Evolutionary conservation across 2,329 filamentous ascomycete species (phyloP), one percentile per base, ranked within the genome.

Genomic region (Neonectria faginata): DNA sequence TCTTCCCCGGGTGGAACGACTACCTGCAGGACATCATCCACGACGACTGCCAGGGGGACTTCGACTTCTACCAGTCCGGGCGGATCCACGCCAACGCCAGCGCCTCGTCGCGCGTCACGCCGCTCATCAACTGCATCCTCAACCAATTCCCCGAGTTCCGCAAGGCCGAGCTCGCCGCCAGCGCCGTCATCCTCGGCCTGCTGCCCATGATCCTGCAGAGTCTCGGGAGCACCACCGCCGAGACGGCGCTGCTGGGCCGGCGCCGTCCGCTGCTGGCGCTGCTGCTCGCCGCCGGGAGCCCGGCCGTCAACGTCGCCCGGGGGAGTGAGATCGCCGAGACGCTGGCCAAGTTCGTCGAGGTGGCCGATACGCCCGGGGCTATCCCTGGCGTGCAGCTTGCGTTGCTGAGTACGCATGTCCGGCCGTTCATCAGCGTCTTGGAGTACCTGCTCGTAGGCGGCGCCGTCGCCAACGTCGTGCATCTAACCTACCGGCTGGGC

Each of bases 401-500:
- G 3, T 3, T 48, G 12, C 22, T 50, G 20, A 36, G 9, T 5
- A 2, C 55, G 6, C n/a, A 16, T 8, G 14, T 52, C n/a, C 33
- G 36, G 20, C 53, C 48, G 27, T 7, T 41, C n/a, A 29, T 70
- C 20, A 57, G 57, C 47, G 3, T 62, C 18, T 14, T 42, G 0
- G 60, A 76, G 54, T 76, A 75, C 61, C 10, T 69, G 3, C n/a
- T 71, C 50, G 72, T 68, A 0, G 59, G 60, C 6, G 66, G 52
- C 33, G 70, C 73, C 14, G 71, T 73, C 7, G 70, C 63, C 11
- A 76, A 77, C 53, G 68, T 76, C 11, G 60, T 67, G 3, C 53
- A 69, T 20, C 67, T 76, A 7, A 66, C 70, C 8, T 75, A 68
- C 41, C 65, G 73, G 54, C 64, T 77, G 6, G 70, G 73, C n/a